Conservation (phyloP, 2,329 filamentous ascomycete genomes). For the Huntiella abstrusa region DNA sequence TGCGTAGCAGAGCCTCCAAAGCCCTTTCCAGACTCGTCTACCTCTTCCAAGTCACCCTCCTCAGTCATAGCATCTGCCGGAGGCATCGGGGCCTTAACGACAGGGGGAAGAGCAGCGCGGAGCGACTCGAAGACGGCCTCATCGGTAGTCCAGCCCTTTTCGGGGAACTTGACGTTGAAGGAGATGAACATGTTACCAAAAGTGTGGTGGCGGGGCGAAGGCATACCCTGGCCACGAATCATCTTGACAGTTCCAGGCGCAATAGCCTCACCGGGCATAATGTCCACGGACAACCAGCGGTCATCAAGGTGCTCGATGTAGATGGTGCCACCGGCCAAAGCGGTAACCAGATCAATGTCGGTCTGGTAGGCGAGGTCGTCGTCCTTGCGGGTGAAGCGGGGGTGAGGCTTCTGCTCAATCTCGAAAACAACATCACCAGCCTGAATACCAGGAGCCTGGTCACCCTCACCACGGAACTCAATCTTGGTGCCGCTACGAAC, state of each 20-base stretch:
- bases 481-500: slow-evolving; percentile 90
- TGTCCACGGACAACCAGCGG: slow-evolving; percentile 84
- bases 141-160: slow-evolving; percentile 49
- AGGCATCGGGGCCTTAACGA: slow-evolving; percentile 41
- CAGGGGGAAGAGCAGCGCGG: slow-evolving; percentile 66
- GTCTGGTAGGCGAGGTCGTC: slow-evolving; percentile 91
- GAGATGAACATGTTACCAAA: slow-evolving; percentile 92
- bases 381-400: slow-evolving; percentile 85
- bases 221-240: slow-evolving; percentile 94
- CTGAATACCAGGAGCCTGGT: slow-evolving; percentile 82
- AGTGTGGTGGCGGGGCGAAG: slow-evolving; percentile 85
- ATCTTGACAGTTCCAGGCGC: slow-evolving; percentile 85
- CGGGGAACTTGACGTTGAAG: slow-evolving; percentile 94
- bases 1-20: slow-evolving; percentile 46
- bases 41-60: slow-evolving; percentile 67
- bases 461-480: slow-evolving; percentile 90
- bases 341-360: slow-evolving; percentile 89
- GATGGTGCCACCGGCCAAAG: slow-evolving; percentile 76
- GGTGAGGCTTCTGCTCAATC: slow-evolving; percentile 97
- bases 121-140: slow-evolving; percentile 58
- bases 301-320: slow-evolving; percentile 95
- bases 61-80: slow-evolving; percentile 82
- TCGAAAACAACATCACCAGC: slow-evolving; percentile 96
- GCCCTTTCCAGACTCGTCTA: slow-evolving; percentile 52
- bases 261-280: slow-evolving; percentile 87